Percentiles rank a stretch among this genome's conserved stretches.
These are phyloP conservation scores for Fomitiporia mediterranea DNA, from an alignment of 1,284 basidiomycete species.

Conservation along the genomic window DNA sequence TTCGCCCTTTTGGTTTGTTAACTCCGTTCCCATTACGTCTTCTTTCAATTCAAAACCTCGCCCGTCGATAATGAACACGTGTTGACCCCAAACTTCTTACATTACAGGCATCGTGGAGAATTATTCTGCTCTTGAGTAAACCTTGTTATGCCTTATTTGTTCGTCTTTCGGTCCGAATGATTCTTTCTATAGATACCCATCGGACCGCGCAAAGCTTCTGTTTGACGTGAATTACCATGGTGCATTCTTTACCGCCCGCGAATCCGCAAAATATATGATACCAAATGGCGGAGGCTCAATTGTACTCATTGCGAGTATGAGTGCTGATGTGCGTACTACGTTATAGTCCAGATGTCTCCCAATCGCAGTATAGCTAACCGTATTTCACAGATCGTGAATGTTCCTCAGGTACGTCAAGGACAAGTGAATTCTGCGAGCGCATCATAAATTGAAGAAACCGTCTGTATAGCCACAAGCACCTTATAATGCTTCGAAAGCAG, in stretches of 20 bases:
- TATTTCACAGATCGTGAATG: slow-evolving; percentile 72
- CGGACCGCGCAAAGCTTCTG: slow-evolving; percentile 74
- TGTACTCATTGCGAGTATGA: slow-evolving; percentile 88
- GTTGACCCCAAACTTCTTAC: slow-evolving; percentile 8
- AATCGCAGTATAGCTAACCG: too few relatives aligned
- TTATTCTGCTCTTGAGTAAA: slow-evolving; percentile 81
- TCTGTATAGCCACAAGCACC: slow-evolving; percentile 77
- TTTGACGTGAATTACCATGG: slow-evolving; percentile 95
- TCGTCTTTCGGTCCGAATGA: too few relatives aligned
- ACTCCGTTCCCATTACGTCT: slow-evolving; percentile 2
- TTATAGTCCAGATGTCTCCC: neutral
- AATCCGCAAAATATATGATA: slow-evolving; percentile 82
- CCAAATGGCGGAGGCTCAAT: slow-evolving; percentile 75
- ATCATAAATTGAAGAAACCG: neutral
- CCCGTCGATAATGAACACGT: neutral
- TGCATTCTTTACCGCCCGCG: slow-evolving; percentile 88
- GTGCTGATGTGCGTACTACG: slow-evolving; percentile 63
- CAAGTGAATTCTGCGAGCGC: slow-evolving; percentile 40
- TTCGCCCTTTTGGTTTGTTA: neutral
- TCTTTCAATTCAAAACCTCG: neutral
- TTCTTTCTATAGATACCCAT: slow-evolving; percentile 60
- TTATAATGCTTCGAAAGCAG: slow-evolving; percentile 91
- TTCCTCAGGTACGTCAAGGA: slow-evolving; percentile 55
- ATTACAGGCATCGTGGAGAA: slow-evolving; percentile 84
- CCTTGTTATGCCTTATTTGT: slow-evolving; percentile 4